Conservation (phyloP, 2,329 filamentous ascomycete genomes). For the Gnomoniopsis smithogilvyi region DNA sequence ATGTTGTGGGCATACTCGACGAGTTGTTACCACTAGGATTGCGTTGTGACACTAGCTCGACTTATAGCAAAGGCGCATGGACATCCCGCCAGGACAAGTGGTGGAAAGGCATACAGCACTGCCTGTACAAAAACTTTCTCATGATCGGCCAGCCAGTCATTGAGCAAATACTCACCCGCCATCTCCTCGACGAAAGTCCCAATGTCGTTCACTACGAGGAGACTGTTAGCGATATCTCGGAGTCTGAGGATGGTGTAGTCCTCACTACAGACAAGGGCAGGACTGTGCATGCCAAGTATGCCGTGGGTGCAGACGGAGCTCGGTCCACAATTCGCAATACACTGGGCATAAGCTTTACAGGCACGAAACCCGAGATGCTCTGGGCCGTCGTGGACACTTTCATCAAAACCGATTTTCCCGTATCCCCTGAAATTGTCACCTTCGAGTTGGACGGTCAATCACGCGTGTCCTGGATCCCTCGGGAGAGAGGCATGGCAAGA, state of each 20-base stretch:
- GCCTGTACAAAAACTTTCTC: constrained; percentile 44
- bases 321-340: constrained; percentile 42
- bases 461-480: constrained; percentile 45
- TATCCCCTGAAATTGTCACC: constrained; percentile 44
- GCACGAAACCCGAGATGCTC: constrained; percentile 47
- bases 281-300: constrained; percentile 35
- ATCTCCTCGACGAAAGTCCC: constrained; percentile 26
- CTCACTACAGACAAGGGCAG: constrained; percentile 29
- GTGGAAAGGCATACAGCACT: constrained; percentile 44
- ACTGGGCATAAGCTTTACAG: constrained; percentile 38
- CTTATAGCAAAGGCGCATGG: constrained; percentile 43
- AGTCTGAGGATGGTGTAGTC: constrained; percentile 24
- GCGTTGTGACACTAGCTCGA: constrained; percentile 50
- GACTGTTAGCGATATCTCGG: constrained; percentile 29
- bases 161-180: constrained; percentile 34
- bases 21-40: constrained; percentile 39
- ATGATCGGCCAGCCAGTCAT: constrained; percentile 48
- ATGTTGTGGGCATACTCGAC: constrained; percentile 40
- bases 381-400: constrained; percentile 48
- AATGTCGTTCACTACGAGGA: constrained; percentile 35
- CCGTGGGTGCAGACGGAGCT: constrained; percentile 51
- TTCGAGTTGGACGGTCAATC: constrained; percentile 43
- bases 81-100: constrained; percentile 44
- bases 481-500: constrained; percentile 43
- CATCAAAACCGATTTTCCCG: constrained; percentile 45